These are phyloP conservation scores for Stylosanthes scabra DNA, from an alignment of 331 rosid genomes.

Conservation along the genomic window DNA sequence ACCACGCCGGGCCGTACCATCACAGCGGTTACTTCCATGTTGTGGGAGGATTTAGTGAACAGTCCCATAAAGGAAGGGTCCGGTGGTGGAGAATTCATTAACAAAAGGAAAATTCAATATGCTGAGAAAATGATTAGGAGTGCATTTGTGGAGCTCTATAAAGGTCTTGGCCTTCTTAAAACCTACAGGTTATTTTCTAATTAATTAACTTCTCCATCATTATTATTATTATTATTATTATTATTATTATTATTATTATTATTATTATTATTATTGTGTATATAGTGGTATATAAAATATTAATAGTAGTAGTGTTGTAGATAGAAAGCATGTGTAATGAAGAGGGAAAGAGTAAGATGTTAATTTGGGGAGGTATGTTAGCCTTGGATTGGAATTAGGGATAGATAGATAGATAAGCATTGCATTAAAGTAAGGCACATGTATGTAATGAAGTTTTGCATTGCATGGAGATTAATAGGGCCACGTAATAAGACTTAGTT, in stretches of 20 bases:
- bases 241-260: too few species aligned
- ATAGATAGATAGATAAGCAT: background rate
- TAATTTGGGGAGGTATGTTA: background rate
- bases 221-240: too few species aligned
- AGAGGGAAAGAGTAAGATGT: background rate
- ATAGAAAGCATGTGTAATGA: background rate
- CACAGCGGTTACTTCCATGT: conserved; percentile 59
- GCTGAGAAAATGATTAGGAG: conserved; percentile 84
- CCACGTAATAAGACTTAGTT: conserved; percentile 4
- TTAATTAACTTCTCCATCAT: background rate
- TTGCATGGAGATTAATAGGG: conserved; percentile 21
- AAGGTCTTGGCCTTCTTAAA: conserved; percentile 77
- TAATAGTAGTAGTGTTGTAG: background rate
- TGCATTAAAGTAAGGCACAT: background rate
- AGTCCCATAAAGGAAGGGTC: conserved; percentile 61
- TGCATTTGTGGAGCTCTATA: conserved; percentile 87
- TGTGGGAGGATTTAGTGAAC: conserved; percentile 86
- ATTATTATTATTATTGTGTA: too few species aligned
- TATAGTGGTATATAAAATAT: background rate
- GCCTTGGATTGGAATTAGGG: conserved; percentile 3
- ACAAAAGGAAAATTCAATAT: conserved; percentile 73
- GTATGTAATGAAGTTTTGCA: background rate
- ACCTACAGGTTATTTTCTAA: conserved; percentile 63
- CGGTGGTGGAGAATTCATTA: conserved; percentile 51
- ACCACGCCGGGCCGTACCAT: conserved; percentile 57